Percentiles rank a stretch among this genome's conserved stretches.
Conservation (phyloP, 495 filamentous ascomycete species). For the Aspergillus mulundensis region DNA sequence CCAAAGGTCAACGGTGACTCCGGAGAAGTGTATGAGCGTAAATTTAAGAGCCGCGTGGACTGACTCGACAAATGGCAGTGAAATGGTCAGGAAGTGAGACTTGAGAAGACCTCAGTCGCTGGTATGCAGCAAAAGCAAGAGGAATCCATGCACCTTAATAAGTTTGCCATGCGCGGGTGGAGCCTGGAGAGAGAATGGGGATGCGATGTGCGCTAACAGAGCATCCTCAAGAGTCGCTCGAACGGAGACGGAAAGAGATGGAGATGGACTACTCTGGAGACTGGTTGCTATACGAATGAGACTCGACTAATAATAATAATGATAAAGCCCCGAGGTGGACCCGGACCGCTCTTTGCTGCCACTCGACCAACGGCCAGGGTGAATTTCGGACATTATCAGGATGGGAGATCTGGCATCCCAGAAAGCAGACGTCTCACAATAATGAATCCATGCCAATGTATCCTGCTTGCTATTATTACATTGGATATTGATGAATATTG, state of each 20-base stretch:
- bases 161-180: conserved; percentile 19
- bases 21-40: neutral
- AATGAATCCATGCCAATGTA: neutral
- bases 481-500: neutral
- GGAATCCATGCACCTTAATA: conserved; percentile 12
- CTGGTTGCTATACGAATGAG: neutral
- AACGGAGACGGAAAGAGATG: conserved; percentile 5
- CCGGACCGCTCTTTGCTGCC: conserved; percentile 9
- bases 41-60: neutral
- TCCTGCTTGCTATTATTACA: no score
- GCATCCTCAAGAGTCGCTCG: neutral
- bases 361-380: no score
- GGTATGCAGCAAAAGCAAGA: neutral
- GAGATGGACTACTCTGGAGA: no score
- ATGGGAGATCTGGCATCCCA: neutral
- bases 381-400: neutral
- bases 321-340: conserved; percentile 25
- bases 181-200: neutral
- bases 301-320: conserved; percentile 14
- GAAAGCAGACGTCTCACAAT: neutral
- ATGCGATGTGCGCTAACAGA: conserved; percentile 6
- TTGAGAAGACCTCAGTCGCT: neutral
- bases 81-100: neutral
- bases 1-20: neutral
- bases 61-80: neutral